These are phyloP conservation scores for Wickerhamiella spandovensis DNA, from an alignment of 805 yeast genomes.

Conservation along the genomic window DNA sequence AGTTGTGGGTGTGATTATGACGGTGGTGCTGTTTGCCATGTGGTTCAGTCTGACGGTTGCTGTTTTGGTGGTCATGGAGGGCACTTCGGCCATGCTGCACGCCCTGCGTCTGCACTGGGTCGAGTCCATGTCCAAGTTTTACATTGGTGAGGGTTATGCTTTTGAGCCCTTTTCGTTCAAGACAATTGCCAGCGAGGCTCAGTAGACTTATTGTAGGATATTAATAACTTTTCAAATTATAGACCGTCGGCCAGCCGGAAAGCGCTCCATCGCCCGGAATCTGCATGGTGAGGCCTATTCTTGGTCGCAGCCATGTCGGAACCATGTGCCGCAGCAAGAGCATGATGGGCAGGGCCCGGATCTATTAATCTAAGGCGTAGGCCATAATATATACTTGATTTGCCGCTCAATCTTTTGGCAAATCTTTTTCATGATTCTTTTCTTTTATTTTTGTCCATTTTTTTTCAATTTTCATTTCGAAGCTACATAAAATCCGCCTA, in stretches of 20 bases:
- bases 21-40: conserved; percentile 75
- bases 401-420: background rate
- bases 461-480: conserved; percentile 3
- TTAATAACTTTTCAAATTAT: background rate
- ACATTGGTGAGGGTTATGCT: conserved; percentile 89
- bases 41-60: conserved; percentile 90
- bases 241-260: too few species aligned
- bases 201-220: background rate
- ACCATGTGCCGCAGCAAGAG: too few species aligned
- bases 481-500: conserved; percentile 1
- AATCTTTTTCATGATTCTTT: too few species aligned
- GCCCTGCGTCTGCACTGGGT: conserved; percentile 99
- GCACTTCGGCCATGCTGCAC: conserved; percentile 98
- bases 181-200: conserved; percentile 2
- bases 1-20: conserved; percentile 50
- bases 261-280: too few species aligned
- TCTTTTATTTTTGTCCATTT: background rate
- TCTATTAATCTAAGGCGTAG: background rate
- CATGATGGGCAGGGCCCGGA: too few species aligned
- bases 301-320: too few species aligned
- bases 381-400: background rate
- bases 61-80: conserved; percentile 92
- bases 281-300: too few species aligned
- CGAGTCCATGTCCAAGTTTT: conserved; percentile 96
- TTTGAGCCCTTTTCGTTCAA: conserved; percentile 77